Conservation (phyloP, 2,329 filamentous ascomycete genomes). For the Stagonosporopsis cucurbitacearum region DNA sequence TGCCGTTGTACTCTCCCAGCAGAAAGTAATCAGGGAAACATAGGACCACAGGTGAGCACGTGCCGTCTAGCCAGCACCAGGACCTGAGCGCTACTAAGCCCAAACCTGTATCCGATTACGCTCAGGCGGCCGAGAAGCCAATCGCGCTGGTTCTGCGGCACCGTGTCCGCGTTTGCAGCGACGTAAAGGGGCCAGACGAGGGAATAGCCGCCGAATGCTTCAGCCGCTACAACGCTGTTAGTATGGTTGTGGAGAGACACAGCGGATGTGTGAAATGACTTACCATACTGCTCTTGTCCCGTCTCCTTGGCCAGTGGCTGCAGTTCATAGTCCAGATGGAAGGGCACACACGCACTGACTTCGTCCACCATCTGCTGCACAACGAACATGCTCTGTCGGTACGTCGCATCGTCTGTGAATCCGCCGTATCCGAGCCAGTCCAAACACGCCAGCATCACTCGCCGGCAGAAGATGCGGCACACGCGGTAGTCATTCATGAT, state of each 20-base stretch:
- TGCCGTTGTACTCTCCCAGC: background rate
- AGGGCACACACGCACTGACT: slow-evolving; percentile 49
- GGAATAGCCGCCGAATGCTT: slow-evolving; percentile 50
- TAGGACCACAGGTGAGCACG: slow-evolving; percentile 46
- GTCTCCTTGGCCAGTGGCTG: slow-evolving; percentile 43
- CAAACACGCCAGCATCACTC: slow-evolving; percentile 48
- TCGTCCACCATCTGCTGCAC: slow-evolving; percentile 51
- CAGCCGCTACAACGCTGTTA: slow-evolving; percentile 38
- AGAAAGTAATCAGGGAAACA: slow-evolving; percentile 35
- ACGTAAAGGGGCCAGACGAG: slow-evolving; percentile 52
- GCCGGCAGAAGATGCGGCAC: slow-evolving; percentile 49
- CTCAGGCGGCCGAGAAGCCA: slow-evolving; percentile 48
- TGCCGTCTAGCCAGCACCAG: slow-evolving; percentile 44
- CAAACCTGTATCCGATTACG: slow-evolving; percentile 47
- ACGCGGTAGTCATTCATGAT: slow-evolving; percentile 52
- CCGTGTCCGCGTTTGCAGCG: slow-evolving; percentile 45
- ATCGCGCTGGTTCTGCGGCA: slow-evolving; percentile 45
- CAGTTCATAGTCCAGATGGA: slow-evolving; percentile 48
- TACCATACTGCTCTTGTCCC: slow-evolving; percentile 46
- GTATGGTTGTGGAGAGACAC: slow-evolving; percentile 1
- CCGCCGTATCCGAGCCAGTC: slow-evolving; percentile 33
- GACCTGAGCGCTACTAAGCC: slow-evolving; percentile 45
- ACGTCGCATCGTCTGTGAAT: slow-evolving; percentile 20
- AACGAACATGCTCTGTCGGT: slow-evolving; percentile 32
- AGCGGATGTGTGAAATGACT: background rate